These are phyloP conservation scores for Lithospermum erythrorhizon DNA, from an alignment of 257 asterid genomes.

Conservation along the genomic window DNA sequence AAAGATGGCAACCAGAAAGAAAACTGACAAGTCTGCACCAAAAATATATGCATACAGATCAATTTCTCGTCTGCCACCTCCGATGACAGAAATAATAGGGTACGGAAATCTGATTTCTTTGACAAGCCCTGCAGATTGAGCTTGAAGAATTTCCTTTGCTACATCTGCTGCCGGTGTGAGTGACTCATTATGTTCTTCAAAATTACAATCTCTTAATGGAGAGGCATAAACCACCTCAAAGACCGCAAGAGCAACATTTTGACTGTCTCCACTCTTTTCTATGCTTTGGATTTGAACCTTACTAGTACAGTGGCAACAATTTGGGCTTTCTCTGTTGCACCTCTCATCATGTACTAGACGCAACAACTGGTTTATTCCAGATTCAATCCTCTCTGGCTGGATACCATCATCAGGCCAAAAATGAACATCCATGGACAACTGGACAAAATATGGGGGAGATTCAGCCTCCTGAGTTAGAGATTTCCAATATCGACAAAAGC, in stretches of 20 bases:
- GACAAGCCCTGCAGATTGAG: constrained; percentile 36
- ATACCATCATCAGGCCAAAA: constrained; percentile 97
- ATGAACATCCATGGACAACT: constrained; percentile 80
- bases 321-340: constrained; percentile 53
- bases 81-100: constrained; percentile 60
- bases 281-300: constrained; percentile 90
- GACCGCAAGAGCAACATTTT: constrained; percentile 68
- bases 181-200: constrained; percentile 54
- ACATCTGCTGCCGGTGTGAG: constrained; percentile 98
- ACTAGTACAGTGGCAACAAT: constrained; percentile 62
- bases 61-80: constrained; percentile 91
- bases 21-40: constrained; percentile 88
- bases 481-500: constrained; percentile 85
- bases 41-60: constrained; percentile 92
- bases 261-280: constrained; percentile 57
- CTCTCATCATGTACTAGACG: constrained; percentile 57
- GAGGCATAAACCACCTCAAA: constrained; percentile 88
- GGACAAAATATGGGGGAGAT: constrained; percentile 96
- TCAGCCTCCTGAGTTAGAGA: constrained; percentile 96
- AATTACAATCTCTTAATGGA: constrained; percentile 45
- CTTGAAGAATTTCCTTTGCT: constrained; percentile 74
- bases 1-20: constrained; percentile 87
- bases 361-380: constrained; percentile 73
- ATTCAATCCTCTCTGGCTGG: constrained; percentile 96
- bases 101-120: constrained; percentile 75